phyloP scores from a whole-genome alignment of 441 rosid genomes.

The Cnidoscolus chayamansa region DNA sequence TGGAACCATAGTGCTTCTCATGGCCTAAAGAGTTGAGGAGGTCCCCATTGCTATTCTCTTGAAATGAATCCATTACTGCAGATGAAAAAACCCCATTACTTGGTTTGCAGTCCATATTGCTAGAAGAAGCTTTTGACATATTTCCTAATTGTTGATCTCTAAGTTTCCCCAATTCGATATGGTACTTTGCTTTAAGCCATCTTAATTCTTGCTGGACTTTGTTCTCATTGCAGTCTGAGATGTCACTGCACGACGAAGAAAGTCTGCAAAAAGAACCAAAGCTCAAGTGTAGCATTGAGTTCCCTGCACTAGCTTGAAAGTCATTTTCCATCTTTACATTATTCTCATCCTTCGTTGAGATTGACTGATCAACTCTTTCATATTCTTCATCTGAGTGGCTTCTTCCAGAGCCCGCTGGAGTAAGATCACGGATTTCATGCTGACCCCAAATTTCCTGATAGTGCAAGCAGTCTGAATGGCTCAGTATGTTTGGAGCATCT shows the following conservation, averaged over 20 bases:
- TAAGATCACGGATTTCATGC: slow-evolving; percentile 68
- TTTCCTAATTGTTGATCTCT: slow-evolving; percentile 45
- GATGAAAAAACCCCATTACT: slow-evolving; percentile 14
- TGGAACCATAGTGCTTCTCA: slow-evolving; percentile 20
- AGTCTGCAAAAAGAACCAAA: slow-evolving; percentile 38
- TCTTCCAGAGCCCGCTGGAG: slow-evolving; percentile 60
- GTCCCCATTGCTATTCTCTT: slow-evolving; percentile 18
- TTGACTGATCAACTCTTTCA: slow-evolving; percentile 41
- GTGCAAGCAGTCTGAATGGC: slow-evolving; percentile 35
- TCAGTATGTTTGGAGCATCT: slow-evolving; percentile 26
- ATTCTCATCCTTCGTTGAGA: slow-evolving; percentile 24
- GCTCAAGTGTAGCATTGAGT: slow-evolving; percentile 27
- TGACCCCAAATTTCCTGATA: slow-evolving; percentile 69
- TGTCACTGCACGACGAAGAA: slow-evolving; percentile 35
- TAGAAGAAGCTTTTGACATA: slow-evolving; percentile 23
- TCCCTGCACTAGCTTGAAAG: slow-evolving; percentile 24
- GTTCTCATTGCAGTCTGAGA: slow-evolving; percentile 35
- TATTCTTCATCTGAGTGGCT: slow-evolving; percentile 72
- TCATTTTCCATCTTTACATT: slow-evolving; percentile 28
- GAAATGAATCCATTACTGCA: slow-evolving; percentile 16
- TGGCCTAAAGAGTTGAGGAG: slow-evolving; percentile 13
- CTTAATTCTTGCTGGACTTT: slow-evolving; percentile 56
- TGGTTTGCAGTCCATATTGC: slow-evolving; percentile 18
- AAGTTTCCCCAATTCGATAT: slow-evolving; percentile 48
- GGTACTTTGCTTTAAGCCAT: slow-evolving; percentile 72